Conservation (phyloP, 2,329 filamentous ascomycete genomes). For the Aureobasidium subglaciale region DNA sequence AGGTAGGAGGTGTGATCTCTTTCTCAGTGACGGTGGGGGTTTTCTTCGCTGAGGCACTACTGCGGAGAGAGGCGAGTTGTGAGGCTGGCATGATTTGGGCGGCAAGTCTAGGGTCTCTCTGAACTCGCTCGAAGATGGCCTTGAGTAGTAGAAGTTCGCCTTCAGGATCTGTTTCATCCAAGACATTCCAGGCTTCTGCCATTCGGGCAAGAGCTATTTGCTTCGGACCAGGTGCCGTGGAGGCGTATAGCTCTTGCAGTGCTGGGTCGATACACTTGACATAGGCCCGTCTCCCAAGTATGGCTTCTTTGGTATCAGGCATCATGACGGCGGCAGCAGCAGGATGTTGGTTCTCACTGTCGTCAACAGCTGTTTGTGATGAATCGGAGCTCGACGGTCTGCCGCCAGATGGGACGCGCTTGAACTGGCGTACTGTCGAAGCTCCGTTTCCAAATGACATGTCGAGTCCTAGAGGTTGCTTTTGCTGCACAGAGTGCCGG, state of each 20-base stretch:
- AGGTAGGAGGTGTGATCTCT: constrained; percentile 13
- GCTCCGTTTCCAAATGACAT: constrained; percentile 90
- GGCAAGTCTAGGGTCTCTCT: constrained; percentile 60
- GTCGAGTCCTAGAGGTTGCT: constrained; percentile 78
- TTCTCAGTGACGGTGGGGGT: constrained; percentile 7
- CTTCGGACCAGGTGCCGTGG: constrained; percentile 57
- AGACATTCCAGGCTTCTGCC: constrained; percentile 74
- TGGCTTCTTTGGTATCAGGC: constrained; percentile 60
- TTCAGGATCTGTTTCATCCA: constrained; percentile 85
- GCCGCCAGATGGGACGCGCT: constrained; percentile 59
- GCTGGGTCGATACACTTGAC: constrained; percentile 73
- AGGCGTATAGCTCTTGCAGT: constrained; percentile 79
- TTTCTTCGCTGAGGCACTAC: constrained; percentile 17
- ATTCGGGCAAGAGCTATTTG: constrained; percentile 76
- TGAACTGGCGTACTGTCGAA: constrained; percentile 87
- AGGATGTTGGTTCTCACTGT: constrained; percentile 60
- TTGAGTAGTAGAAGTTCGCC: constrained; percentile 80
- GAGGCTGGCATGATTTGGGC: constrained; percentile 36
- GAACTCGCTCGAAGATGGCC: constrained; percentile 65
- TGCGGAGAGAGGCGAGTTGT: constrained; percentile 29
- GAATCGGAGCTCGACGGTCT: constrained; percentile 18
- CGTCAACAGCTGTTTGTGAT: constrained; percentile 24
- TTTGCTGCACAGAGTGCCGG: constrained; percentile 39
- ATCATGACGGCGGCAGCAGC: constrained; percentile 19
- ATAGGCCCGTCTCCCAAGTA: constrained; percentile 75